Evolutionary conservation across 352 stramenopile species (phyloP), one percentile per base, ranked within the genome.

Genomic region (Elongisporangium anandrum): DNA sequence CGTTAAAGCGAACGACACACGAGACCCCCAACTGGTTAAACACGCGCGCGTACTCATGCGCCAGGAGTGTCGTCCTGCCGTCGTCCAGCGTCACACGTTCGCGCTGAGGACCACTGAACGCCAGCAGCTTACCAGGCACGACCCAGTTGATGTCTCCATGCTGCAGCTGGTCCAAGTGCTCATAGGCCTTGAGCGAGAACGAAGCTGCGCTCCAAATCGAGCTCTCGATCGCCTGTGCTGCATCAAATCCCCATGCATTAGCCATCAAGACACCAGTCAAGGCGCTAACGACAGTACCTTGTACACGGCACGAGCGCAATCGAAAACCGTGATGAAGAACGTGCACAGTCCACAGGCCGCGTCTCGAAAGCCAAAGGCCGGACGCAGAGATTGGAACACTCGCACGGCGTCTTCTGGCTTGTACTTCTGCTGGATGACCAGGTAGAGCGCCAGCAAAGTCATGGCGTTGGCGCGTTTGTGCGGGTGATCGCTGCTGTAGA

Each of bases 111-210:
- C 96, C 97, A 8, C 94, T 82, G 72, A 99, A 99, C 8, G 95
- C 96, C 2, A 99, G 58, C 38, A 99, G 83, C 60, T 97, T 96
- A 26, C 84, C 79, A 5, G 96, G 69, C 2, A 98, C 63, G 24
- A 86, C 71, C 96, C 96, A 99, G 71, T 98, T 99, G 59, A 99
- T 75, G 75, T 99, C 96, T 13, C 96, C 96, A 63, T 98, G 90
- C 64, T 97, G 75, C 5, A 98, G 79, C 65, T 91, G 73, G 61
- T 98, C 91, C 61, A 95, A 94, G 54, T 96, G 77, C 65, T 99
- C 94, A 65, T 99, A 99, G 61, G 97, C 83, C 10, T 87, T 76
- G 0, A 97, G 52, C 4, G 63, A 69, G 39, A 86, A 86, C 9
- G 12, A 66, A n/a, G 73, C 53, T 39, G 71, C 68, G 26, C 56